These are phyloP conservation scores for Suhomyces maxii DNA, from an alignment of 1,139 yeast species.

Conservation along the genomic window DNA sequence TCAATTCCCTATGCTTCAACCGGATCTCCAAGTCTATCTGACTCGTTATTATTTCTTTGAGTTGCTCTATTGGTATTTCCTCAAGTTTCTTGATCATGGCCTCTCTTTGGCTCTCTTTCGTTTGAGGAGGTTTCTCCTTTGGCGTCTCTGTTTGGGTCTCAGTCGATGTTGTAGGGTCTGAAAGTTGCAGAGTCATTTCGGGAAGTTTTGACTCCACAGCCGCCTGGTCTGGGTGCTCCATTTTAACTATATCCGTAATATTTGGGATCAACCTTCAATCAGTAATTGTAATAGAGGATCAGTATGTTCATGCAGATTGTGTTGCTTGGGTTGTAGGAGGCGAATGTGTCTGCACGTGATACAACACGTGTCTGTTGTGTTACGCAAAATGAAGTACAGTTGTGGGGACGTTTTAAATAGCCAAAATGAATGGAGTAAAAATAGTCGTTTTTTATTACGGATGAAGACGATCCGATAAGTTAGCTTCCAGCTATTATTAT, in stretches of 20 bases:
- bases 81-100: conserved; percentile 20
- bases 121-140: too few species aligned
- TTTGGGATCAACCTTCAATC: too few species aligned
- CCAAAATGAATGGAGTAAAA: too few species aligned
- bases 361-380: neutral
- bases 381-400: neutral
- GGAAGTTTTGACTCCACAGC: neutral
- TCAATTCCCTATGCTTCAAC: conserved; percentile 66
- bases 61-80: conserved; percentile 37
- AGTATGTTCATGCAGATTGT: neutral
- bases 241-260: too few species aligned
- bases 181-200: conserved; percentile 1
- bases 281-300: too few species aligned
- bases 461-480: too few species aligned
- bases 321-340: neutral
- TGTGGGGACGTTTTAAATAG: too few species aligned
- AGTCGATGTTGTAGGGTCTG: neutral
- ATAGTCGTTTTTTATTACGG: too few species aligned
- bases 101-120: conserved; percentile 4
- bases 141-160: neutral
- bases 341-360: neutral
- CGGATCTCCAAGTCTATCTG: conserved; percentile 71
- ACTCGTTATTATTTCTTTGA: conserved; percentile 42
- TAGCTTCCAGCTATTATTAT: too few species aligned
- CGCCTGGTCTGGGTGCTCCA: neutral